Percentiles rank a stretch among this genome's conserved stretches.
phyloP scores from a whole-genome alignment of 106 monocot species.

The Ottelia alismoides region DNA sequence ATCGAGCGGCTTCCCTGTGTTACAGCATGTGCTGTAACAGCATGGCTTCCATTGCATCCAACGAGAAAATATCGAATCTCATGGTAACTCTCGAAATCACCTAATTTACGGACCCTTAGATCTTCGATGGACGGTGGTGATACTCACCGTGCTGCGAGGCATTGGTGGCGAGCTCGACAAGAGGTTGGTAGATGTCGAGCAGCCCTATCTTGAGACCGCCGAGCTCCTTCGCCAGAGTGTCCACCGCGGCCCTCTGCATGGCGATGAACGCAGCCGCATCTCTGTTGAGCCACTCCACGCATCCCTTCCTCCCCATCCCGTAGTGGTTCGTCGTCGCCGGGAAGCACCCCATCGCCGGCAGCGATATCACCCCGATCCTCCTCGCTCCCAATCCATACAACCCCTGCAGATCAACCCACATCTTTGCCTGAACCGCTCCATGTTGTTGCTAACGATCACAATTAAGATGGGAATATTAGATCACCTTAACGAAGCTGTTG shows the following conservation, averaged over 20 bases:
- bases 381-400: constrained; percentile 10
- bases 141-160: constrained; percentile 14
- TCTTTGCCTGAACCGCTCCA: no score
- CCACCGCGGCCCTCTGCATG: constrained; percentile 1
- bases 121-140: no score
- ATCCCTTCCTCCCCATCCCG: background rate
- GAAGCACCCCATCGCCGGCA: constrained; percentile 17
- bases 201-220: constrained; percentile 2
- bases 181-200: constrained; percentile 12
- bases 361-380: constrained; percentile 12
- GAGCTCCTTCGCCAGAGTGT: background rate
- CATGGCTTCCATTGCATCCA: no score
- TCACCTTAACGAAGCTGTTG: constrained; percentile 46
- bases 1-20: no score
- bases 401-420: constrained; percentile 3
- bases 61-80: no score
- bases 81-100: no score
- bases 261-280: constrained; percentile 6
- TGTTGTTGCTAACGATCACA: no score
- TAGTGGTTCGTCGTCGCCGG: constrained; percentile 15
- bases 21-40: no score
- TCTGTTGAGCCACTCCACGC: constrained; percentile 6
- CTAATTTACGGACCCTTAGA: no score
- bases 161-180: constrained; percentile 12
- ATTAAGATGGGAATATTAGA: background rate